Conservation (phyloP, 164 flowering plant genomes). For the Dillenia suffruticosa region DNA sequence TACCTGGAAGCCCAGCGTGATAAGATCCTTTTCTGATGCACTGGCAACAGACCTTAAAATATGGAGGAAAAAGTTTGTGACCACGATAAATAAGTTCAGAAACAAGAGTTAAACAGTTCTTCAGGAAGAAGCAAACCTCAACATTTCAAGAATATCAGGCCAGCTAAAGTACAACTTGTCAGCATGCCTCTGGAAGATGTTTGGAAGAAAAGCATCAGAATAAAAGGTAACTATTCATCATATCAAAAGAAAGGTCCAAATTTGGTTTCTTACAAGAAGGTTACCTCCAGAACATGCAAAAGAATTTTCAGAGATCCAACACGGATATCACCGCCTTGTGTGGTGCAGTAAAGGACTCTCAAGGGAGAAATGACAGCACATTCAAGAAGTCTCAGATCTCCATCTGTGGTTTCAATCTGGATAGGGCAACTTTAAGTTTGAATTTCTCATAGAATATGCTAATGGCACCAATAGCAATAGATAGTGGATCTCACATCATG, state of each 20-base stretch:
- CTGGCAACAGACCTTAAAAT: slow-evolving; percentile 73
- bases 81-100: neutral
- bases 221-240: neutral
- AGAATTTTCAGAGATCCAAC: slow-evolving; percentile 86
- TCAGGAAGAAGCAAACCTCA: slow-evolving; percentile 50
- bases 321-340: slow-evolving; percentile 65
- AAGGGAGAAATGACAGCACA: slow-evolving; percentile 80
- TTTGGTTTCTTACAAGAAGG: slow-evolving; percentile 1
- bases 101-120: neutral
- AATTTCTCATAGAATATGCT: neutral
- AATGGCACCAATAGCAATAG: slow-evolving; percentile 1
- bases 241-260: neutral
- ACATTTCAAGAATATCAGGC: slow-evolving; percentile 84
- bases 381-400: slow-evolving; percentile 57
- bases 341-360: slow-evolving; percentile 54
- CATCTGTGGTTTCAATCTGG: slow-evolving; percentile 30
- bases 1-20: slow-evolving; percentile 94
- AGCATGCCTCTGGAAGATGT: slow-evolving; percentile 72
- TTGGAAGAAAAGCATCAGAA: slow-evolving; percentile 5
- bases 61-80: slow-evolving; percentile 4
- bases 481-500: slow-evolving; percentile 33
- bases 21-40: slow-evolving; percentile 86
- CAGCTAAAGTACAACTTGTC: slow-evolving; percentile 87
- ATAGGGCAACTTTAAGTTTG: slow-evolving; percentile 8
- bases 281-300: slow-evolving; percentile 95